Evolutionary conservation across 768 basidiomycete species (phyloP).

Genomic region (Hericium alpestre): DNA sequence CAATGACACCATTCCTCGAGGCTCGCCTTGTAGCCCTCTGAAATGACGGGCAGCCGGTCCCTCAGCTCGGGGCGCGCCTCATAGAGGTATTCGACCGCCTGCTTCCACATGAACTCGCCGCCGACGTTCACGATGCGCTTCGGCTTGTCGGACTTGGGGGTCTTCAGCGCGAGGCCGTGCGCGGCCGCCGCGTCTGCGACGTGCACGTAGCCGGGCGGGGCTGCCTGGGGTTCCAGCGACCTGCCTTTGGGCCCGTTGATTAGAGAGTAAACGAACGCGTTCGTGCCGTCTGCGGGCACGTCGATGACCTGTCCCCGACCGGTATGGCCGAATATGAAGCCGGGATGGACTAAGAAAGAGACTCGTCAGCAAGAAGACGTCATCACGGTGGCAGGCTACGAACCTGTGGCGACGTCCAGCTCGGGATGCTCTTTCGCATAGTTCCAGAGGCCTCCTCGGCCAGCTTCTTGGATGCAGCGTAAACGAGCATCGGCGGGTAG

Average conservation of each 20-base stretch:
- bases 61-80: conserved; percentile 12
- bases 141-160: neutral
- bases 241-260: conserved; percentile 11
- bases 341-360: conserved; percentile 16
- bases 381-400: neutral
- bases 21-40: conserved; percentile 3
- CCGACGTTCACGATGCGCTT: conserved; percentile 17
- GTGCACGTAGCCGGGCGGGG: conserved; percentile 16
- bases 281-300: conserved; percentile 11
- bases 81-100: conserved; percentile 14
- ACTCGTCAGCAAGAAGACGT: too few species aligned
- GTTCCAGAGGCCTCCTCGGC: conserved; percentile 18
- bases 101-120: conserved; percentile 14
- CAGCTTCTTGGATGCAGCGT: conserved; percentile 26
- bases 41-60: neutral
- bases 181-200: conserved; percentile 20
- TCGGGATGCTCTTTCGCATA: conserved; percentile 18
- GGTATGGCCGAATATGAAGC: conserved; percentile 19
- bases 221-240: conserved; percentile 6
- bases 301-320: conserved; percentile 13
- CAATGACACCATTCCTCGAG: neutral
- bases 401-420: conserved; percentile 15
- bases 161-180: conserved; percentile 16
- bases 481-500: conserved; percentile 18
- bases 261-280: conserved; percentile 16